Base-by-base conservation (phyloP, 2,329 filamentous ascomycete genomes). In the Tolypocladium paradoxum region DNA sequence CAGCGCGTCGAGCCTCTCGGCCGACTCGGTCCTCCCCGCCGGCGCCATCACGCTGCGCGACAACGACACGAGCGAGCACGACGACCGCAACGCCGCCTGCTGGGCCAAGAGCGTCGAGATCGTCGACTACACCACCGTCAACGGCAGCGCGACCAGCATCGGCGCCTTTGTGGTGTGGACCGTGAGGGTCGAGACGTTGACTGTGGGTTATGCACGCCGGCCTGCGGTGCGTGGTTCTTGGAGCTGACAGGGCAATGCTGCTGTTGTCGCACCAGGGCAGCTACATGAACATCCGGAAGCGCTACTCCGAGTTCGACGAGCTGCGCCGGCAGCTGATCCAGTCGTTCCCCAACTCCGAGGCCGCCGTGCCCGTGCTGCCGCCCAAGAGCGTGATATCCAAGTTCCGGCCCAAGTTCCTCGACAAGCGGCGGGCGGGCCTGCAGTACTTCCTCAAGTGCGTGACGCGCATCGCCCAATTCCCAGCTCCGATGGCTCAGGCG, bases 111-210 rank as follows among this genome's bases (percentile, higher is more conserved):
- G 79, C 63, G 82, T 84, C 52, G 74, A 79, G 58, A 75, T 85
- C 43, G 72, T 75, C 37, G 78, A 81, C 62, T 71, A 79, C 64
- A 77, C 78, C 12, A 61, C 81, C 22, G 76, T 85, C 47, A 79
- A 82, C 55, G 75, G 78, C 50, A 76, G 77, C 57, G 67, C 76
- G 36, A 79, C 76, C 16, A 80, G 76, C 58, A 76, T 83, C 31
- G 92, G 92, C n/a, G 88, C 91, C 2, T 99, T 97, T 72, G 89
- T 96, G 1, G 90, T 96, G 8, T 99, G 89, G 88, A 93, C 90
- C 65, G 90, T 93, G 63, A 83, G 79, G 48, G 88, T 99, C 46
- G 84, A 93, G 67, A 96, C 90, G 4, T 73, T 97, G 50, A 86
- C 83, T 68, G 90, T 91, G 66, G 67, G 83, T 78, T 38, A 1